Evolutionary conservation across 139 green algal genomes (phyloP).

Genomic region (Limnomonas spitsbergensis): DNA sequence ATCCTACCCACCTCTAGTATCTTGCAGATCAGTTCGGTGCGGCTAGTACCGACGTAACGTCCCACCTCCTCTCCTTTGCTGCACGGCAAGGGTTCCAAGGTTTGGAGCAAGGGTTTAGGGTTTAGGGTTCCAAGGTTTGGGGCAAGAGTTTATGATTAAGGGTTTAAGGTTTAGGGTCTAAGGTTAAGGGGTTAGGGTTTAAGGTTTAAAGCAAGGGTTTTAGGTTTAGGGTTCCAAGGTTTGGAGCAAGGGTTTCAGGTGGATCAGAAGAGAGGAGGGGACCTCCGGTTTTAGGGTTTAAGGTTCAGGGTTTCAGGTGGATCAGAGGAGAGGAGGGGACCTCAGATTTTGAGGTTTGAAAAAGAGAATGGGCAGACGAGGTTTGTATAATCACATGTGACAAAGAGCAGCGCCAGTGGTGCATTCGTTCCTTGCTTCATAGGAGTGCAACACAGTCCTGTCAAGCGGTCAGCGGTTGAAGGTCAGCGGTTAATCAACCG

Average conservation of each 20-base stretch:
- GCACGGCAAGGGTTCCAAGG: neutral
- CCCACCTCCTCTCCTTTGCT: conserved; percentile 49
- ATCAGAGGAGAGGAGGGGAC: neutral
- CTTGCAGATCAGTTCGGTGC: conserved; percentile 71
- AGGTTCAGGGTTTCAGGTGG: neutral
- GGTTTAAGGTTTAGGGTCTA: neutral
- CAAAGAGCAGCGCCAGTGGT: too few species aligned
- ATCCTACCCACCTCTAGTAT: too few species aligned
- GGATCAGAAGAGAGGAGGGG: neutral
- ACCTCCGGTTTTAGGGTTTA: neutral
- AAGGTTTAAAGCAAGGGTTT: neutral
- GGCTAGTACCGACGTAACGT: conserved; percentile 67
- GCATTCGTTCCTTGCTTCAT: too few species aligned
- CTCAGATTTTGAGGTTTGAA: neutral
- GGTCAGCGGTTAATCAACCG: too few species aligned
- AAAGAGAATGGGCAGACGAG: too few species aligned
- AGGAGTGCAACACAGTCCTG: too few species aligned
- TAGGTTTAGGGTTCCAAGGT: neutral
- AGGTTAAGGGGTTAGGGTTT: neutral
- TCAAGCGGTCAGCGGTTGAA: too few species aligned
- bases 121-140: neutral
- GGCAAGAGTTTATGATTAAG: neutral
- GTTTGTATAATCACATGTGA: too few species aligned
- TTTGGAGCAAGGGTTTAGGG: neutral
- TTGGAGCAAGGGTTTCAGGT: neutral